Percentiles rank a stretch among this genome's conserved stretches.
Conservation (phyloP, 2,329 filamentous ascomycete genomes). For the Ceratocystis cacaofunesta region DNA sequence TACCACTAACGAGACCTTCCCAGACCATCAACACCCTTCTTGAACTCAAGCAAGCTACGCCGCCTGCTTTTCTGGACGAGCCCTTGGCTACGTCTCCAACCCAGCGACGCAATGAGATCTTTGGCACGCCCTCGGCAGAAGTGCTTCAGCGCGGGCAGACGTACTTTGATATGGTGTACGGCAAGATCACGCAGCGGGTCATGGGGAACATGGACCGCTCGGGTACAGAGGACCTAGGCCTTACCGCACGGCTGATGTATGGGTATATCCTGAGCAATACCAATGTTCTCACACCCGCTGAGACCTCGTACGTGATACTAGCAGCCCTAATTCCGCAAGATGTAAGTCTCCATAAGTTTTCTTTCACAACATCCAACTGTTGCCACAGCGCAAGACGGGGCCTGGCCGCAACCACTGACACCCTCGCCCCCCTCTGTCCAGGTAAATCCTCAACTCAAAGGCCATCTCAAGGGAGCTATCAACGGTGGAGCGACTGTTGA, state of each 20-base stretch:
- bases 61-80: constrained; percentile 29
- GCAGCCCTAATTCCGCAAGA: constrained; percentile 37
- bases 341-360: constrained; percentile 23
- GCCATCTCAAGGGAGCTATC: constrained; percentile 35
- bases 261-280: constrained; percentile 35
- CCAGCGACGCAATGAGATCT: constrained; percentile 27
- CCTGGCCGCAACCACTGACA: too few relatives aligned
- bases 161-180: constrained; percentile 36
- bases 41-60: constrained; percentile 31
- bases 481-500: constrained; percentile 35
- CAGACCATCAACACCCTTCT: constrained; percentile 34
- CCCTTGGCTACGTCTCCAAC: constrained; percentile 26
- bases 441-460: constrained; percentile 39
- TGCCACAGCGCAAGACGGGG: constrained; percentile 1
- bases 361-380: background rate
- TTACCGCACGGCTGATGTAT: constrained; percentile 34
- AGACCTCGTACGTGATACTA: constrained; percentile 38
- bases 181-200: constrained; percentile 33
- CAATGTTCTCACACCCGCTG: constrained; percentile 29
- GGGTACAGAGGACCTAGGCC: constrained; percentile 35
- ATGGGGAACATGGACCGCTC: constrained; percentile 34
- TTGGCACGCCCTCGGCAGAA: constrained; percentile 23
- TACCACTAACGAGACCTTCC: background rate
- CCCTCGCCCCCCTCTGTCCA: constrained; percentile 18
- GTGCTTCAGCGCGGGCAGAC: constrained; percentile 30